Evolutionary conservation across 2,329 filamentous ascomycete genomes (phyloP), one percentile per base, ranked within the genome.

Genomic region (Diaporthe nobilis): DNA sequence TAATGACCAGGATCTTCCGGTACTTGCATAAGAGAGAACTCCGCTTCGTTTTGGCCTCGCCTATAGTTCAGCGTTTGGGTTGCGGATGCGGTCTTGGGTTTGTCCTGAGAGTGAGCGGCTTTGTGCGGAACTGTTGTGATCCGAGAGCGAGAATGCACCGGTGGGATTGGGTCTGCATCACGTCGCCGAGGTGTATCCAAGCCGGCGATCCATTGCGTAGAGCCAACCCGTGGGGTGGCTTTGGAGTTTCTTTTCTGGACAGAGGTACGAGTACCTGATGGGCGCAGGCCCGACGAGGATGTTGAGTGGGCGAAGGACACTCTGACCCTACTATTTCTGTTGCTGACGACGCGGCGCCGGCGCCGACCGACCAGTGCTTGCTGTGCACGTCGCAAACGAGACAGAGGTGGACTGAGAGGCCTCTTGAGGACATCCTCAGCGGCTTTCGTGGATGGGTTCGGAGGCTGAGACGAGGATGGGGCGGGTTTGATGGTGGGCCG

Each of bases 341-440:
- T 77, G 72, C 47, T 77, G 75, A 75, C 74, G 37, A 51, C 65
- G 25, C 49, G 65, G 15, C 81, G 81, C 72, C 82, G 81, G 75
- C 81, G 83, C 20, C 79, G 81, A 70, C 81, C 81, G 57, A 82
- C 81, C 42, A 84, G 81, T 34, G 82, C 82, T 55, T 82, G 83
- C 78, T 86, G 85, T 55, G 81, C 81, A n/a, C 80, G 81, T 68
- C 82, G 82, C 22, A 83, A 78, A 53, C 78, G 83, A 63, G 80
- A 78, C 22, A 83, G 76, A 63, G 82, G 80, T 57, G 80, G 79
- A 42, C 81, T 81, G 72, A 83, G 79, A 34, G 82, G 82, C 57
- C 78, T 80, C 73, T 79, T 81, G 76, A 81, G 81, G 77, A 81
- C 82, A 77, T 82, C 80, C 76, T 83, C 76, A 58, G 82, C 80